Percentiles rank a stretch among this genome's conserved stretches.
Evolutionary conservation across 805 yeast genomes (phyloP).

Genomic region (Huiozyma sinensis): DNA sequence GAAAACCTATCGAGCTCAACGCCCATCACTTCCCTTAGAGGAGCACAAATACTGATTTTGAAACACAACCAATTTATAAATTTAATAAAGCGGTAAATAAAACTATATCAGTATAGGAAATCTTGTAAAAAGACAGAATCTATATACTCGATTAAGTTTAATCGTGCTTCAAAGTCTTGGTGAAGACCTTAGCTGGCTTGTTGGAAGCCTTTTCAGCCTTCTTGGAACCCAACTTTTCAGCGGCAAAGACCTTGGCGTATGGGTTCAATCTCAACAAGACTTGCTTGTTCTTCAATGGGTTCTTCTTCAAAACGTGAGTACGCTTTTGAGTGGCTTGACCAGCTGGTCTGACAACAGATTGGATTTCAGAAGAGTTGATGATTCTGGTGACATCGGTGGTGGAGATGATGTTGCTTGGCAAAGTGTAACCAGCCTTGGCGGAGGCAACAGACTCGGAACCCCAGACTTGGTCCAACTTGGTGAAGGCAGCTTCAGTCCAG

Average conservation of each 20-base stretch:
- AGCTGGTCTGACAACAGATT: constrained; percentile 93
- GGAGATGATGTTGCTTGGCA: constrained; percentile 90
- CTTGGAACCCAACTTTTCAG: constrained; percentile 78
- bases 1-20: no score
- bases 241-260: constrained; percentile 94
- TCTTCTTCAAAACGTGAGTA: constrained; percentile 93
- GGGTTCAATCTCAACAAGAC: constrained; percentile 98
- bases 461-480: constrained; percentile 93
- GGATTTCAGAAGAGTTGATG: constrained; percentile 98
- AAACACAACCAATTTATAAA: no score
- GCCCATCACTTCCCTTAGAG: no score
- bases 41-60: no score
- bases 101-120: not conserved
- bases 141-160: constrained; percentile 20
- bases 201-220: constrained; percentile 57
- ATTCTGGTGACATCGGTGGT: constrained; percentile 94
- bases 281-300: constrained; percentile 99
- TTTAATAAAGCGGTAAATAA: no score
- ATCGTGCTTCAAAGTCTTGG: constrained; percentile 54
- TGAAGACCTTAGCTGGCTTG: constrained; percentile 66
- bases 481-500: constrained; percentile 99
- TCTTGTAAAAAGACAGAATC: not conserved
- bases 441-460: constrained; percentile 82
- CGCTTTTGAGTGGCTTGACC: constrained; percentile 91
- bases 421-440: constrained; percentile 77